These are phyloP conservation scores for Globisporangium viniferum DNA, from an alignment of 352 stramenopile genomes.

Conservation along the genomic window DNA sequence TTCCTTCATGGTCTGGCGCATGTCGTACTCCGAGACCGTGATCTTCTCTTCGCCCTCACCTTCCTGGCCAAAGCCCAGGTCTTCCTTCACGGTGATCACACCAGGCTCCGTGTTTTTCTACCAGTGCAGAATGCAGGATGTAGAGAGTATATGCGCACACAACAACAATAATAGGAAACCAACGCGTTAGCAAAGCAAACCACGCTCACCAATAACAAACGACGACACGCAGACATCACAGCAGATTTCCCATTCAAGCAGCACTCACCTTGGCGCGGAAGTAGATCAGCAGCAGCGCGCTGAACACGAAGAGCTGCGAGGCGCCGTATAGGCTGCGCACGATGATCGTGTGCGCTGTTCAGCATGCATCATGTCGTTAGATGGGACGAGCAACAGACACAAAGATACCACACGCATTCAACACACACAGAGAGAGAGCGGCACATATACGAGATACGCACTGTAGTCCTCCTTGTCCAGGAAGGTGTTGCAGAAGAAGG, in stretches of 20 bases:
- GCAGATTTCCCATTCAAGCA: neutral
- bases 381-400: neutral
- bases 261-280: constrained; percentile 45
- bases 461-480: constrained; percentile 60
- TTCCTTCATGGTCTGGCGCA: constrained; percentile 68
- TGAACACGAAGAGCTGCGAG: constrained; percentile 72
- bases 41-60: constrained; percentile 77
- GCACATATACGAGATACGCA: constrained; percentile 38
- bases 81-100: constrained; percentile 72
- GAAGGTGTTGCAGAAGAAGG: constrained; percentile 59
- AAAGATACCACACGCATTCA: neutral
- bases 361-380: neutral
- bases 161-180: neutral
- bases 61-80: constrained; percentile 72
- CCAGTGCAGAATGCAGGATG: neutral
- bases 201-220: neutral
- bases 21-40: constrained; percentile 78
- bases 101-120: constrained; percentile 79
- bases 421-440: neutral
- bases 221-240: neutral
- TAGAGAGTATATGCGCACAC: neutral
- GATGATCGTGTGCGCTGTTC: constrained; percentile 61
- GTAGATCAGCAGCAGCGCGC: constrained; percentile 55
- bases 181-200: neutral
- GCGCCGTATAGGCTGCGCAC: constrained; percentile 54